phyloP scores from a whole-genome alignment of 1,284 basidiomycete species.

The Tilletia setariae region DNA sequence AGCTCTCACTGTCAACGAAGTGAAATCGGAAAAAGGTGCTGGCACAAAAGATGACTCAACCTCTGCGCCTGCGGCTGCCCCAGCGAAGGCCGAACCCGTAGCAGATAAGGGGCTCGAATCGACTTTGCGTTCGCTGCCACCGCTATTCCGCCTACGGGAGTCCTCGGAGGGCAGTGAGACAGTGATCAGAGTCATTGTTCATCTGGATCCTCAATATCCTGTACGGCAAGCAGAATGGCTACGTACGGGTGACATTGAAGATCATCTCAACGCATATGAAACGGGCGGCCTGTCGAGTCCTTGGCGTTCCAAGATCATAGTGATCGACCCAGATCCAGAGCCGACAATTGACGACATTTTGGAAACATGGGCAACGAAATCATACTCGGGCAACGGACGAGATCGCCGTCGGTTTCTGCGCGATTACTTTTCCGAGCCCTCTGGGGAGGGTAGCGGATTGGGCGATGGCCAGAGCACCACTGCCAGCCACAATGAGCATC shows the following conservation, averaged over 20 bases:
- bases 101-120: background rate
- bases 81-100: background rate
- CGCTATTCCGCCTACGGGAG: slow-evolving; percentile 17
- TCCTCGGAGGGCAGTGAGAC: background rate
- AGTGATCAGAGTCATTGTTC: slow-evolving; percentile 23
- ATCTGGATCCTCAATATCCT: slow-evolving; percentile 77
- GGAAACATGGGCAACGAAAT: slow-evolving; percentile 79
- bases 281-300: slow-evolving; percentile 57
- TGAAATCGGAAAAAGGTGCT: slow-evolving; percentile 6
- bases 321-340: slow-evolving; percentile 91
- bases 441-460: background rate
- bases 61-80: background rate
- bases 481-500: background rate
- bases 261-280: slow-evolving; percentile 71
- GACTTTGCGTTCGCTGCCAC: slow-evolving; percentile 16
- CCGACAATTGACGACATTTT: slow-evolving; percentile 85
- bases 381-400: slow-evolving; percentile 68
- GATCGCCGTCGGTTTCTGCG: slow-evolving; percentile 82
- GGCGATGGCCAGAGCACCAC: background rate
- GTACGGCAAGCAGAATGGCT: slow-evolving; percentile 93
- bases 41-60: background rate
- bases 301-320: slow-evolving; percentile 88
- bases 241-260: slow-evolving; percentile 84
- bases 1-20: slow-evolving; percentile 14
- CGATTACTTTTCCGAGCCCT: slow-evolving; percentile 67